Conservation (phyloP, 495 filamentous ascomycete species). For the Podospora tetraspora region DNA sequence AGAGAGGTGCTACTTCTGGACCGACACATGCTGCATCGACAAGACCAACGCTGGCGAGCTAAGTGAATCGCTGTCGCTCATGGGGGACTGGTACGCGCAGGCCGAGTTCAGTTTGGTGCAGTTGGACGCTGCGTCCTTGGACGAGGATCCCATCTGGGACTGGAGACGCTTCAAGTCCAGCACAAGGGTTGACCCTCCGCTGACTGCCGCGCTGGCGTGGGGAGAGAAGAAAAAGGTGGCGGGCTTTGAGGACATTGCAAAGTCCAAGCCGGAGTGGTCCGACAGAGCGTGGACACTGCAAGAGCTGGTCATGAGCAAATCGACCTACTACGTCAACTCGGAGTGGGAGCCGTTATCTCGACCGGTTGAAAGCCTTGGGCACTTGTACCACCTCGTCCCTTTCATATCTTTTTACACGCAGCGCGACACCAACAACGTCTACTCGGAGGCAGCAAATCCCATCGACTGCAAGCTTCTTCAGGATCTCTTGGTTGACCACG, state of each 20-base stretch:
- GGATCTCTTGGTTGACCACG: not conserved
- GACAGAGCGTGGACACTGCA: conserved; percentile 47
- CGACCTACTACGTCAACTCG: conserved; percentile 42
- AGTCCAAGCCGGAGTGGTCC: conserved; percentile 33
- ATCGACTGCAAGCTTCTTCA: not conserved
- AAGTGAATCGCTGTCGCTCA: conserved; percentile 39
- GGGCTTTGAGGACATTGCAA: conserved; percentile 21
- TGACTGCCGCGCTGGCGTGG: not conserved
- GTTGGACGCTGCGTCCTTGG: conserved; percentile 31
- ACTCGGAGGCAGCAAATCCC: not conserved
- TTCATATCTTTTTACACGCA: conserved; percentile 33
- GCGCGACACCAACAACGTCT: conserved; percentile 21
- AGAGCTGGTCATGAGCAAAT: conserved; percentile 46
- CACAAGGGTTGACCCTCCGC: not conserved
- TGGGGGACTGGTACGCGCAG: conserved; percentile 48
- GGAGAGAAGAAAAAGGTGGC: conserved; percentile 19
- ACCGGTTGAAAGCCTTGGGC: conserved; percentile 35
- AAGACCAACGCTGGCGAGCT: conserved; percentile 38
- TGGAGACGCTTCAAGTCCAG: conserved; percentile 25
- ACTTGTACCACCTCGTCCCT: conserved; percentile 37
- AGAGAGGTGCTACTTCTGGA: conserved; percentile 44
- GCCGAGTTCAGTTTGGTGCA: conserved; percentile 46
- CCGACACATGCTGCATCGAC: conserved; percentile 48
- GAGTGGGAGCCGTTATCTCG: conserved; percentile 33
- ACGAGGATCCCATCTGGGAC: conserved; percentile 22